A percentile compares a stretch with the other conserved stretches of the same genome.
Conservation (phyloP, 495 filamentous ascomycete genomes). For the Penicillium robsamsonii region DNA sequence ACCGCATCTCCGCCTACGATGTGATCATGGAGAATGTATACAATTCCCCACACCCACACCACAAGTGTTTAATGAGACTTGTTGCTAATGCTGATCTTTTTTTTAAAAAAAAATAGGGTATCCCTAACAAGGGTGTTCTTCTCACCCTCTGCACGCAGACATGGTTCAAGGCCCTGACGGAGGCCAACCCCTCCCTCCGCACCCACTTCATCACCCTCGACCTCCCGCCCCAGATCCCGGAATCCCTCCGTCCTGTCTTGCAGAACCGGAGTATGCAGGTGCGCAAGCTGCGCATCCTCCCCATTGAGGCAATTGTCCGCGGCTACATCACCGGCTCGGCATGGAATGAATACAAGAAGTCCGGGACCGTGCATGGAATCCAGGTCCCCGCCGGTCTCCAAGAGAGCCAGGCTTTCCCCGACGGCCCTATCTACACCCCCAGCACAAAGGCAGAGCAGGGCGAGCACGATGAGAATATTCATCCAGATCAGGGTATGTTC, state of each 20-base stretch:
- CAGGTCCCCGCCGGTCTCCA: slow-evolving; percentile 61
- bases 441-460: slow-evolving; percentile 87
- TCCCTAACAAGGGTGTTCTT: slow-evolving; percentile 79
- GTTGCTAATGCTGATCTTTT: neutral
- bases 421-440: slow-evolving; percentile 78
- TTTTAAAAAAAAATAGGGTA: slow-evolving; percentile 51
- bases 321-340: slow-evolving; percentile 94
- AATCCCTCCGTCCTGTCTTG: slow-evolving; percentile 50
- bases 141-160: slow-evolving; percentile 79
- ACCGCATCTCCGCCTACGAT: slow-evolving; percentile 94
- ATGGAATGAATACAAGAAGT: slow-evolving; percentile 75
- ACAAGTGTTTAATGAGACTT: neutral
- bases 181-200: slow-evolving; percentile 62
- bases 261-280: slow-evolving; percentile 80
- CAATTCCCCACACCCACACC: slow-evolving; percentile 10
- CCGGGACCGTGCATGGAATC: slow-evolving; percentile 80
- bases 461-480: slow-evolving; percentile 88
- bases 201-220: slow-evolving; percentile 74
- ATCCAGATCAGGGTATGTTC: slow-evolving; percentile 58
- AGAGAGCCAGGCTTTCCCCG: slow-evolving; percentile 70
- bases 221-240: slow-evolving; percentile 56
- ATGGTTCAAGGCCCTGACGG: slow-evolving; percentile 77
- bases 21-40: slow-evolving; percentile 80
- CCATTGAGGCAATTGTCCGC: slow-evolving; percentile 88
- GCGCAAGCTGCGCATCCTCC: slow-evolving; percentile 71